Conservation (phyloP, 345 rosid genomes). For the Camelina hispida region DNA sequence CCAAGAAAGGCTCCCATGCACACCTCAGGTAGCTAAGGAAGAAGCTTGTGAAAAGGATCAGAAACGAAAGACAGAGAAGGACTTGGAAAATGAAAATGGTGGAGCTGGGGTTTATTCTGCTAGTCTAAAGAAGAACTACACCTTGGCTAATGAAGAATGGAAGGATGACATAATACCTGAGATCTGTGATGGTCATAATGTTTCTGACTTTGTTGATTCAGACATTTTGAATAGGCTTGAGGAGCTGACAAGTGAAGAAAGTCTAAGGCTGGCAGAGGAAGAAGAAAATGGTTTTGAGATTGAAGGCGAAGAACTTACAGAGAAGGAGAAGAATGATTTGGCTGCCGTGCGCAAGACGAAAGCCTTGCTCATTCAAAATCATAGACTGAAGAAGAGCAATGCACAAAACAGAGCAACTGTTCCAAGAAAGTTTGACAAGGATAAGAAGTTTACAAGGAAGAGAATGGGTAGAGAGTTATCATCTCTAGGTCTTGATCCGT, state of each 20-base stretch:
- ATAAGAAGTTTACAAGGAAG: conserved; percentile 56
- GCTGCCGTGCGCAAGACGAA: conserved; percentile 75
- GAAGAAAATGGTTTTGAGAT: conserved; percentile 66
- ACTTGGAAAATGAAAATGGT: conserved; percentile 88
- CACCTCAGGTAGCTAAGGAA: conserved; percentile 70
- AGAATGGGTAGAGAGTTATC: conserved; percentile 81
- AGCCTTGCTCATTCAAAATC: conserved; percentile 65
- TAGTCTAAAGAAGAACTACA: conserved; percentile 75
- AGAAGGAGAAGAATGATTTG: conserved; percentile 66
- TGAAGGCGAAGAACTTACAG: conserved; percentile 62
- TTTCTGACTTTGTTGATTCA: conserved; percentile 82
- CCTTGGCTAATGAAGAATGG: conserved; percentile 76
- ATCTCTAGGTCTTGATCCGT: conserved; percentile 65
- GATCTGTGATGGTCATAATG: conserved; percentile 90
- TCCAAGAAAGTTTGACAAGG: conserved; percentile 78
- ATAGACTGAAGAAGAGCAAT: conserved; percentile 74
- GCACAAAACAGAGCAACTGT: conserved; percentile 70
- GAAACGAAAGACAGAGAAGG: conserved; percentile 79
- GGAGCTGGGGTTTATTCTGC: conserved; percentile 95
- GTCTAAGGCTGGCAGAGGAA: conserved; percentile 56
- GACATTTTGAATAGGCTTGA: conserved; percentile 75
- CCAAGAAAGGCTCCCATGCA: conserved; percentile 68
- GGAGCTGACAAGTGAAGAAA: conserved; percentile 82
- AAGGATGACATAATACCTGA: conserved; percentile 86
- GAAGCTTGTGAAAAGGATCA: conserved; percentile 59